These are phyloP conservation scores for Corynascus novoguineensis DNA, from an alignment of 495 filamentous ascomycete species.

Conservation along the genomic window DNA sequence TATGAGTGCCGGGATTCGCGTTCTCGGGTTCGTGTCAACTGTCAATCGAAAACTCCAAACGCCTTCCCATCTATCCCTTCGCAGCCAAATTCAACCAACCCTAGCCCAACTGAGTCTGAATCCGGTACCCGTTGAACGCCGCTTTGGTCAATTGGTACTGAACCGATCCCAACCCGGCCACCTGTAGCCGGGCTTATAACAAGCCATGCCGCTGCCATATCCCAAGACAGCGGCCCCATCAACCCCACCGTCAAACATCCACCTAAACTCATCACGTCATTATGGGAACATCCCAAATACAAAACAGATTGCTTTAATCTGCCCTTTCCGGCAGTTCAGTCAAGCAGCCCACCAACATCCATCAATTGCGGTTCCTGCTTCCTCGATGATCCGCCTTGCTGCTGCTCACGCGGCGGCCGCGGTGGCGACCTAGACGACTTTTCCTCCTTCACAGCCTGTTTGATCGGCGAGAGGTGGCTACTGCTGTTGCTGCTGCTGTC, in stretches of 20 bases:
- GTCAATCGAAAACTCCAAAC: neutral
- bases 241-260: no score
- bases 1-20: no score
- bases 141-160: no score
- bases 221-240: no score
- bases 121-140: neutral
- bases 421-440: neutral
- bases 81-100: neutral
- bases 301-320: neutral
- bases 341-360: slow-evolving; percentile 52
- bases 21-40: neutral
- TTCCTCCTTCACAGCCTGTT: slow-evolving; percentile 27
- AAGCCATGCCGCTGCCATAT: no score
- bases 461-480: slow-evolving; percentile 32
- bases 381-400: neutral
- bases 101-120: neutral
- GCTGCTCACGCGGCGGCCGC: neutral
- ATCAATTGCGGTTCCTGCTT: slow-evolving; percentile 39
- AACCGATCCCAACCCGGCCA: no score
- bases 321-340: slow-evolving; percentile 4
- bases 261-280: no score
- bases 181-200: no score
- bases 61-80: neutral
- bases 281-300: no score
- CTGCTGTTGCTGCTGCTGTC: slow-evolving; percentile 19